These are phyloP conservation scores for Sordaria brevicollis DNA, from an alignment of 495 filamentous ascomycete species.

Conservation along the genomic window DNA sequence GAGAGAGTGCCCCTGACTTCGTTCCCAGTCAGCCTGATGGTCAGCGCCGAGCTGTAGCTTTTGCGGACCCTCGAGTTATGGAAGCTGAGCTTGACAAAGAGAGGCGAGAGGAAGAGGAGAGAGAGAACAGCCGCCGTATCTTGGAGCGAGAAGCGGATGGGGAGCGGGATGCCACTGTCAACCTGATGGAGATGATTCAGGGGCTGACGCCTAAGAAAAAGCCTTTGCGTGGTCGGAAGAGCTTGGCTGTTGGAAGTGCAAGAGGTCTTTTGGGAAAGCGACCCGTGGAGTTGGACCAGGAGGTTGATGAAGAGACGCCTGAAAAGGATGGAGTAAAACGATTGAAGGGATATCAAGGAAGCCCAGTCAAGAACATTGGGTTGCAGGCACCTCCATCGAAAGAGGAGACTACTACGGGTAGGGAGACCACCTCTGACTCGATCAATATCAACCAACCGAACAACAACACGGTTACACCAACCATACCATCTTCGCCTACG, in stretches of 20 bases:
- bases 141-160: slow-evolving; percentile 39
- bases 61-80: slow-evolving; percentile 56
- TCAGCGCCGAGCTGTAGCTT: slow-evolving; percentile 41
- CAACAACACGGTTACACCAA: slow-evolving; percentile 26
- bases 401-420: slow-evolving; percentile 48
- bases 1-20: slow-evolving; percentile 54
- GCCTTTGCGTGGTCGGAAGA: slow-evolving; percentile 58
- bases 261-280: slow-evolving; percentile 66
- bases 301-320: slow-evolving; percentile 54
- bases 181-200: slow-evolving; percentile 65
- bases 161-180: slow-evolving; percentile 51
- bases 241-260: slow-evolving; percentile 64
- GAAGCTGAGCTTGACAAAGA: slow-evolving; percentile 62
- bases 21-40: slow-evolving; percentile 29
- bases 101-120: slow-evolving; percentile 50
- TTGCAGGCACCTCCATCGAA: slow-evolving; percentile 57
- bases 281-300: slow-evolving; percentile 53
- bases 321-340: slow-evolving; percentile 54
- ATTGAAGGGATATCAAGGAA: slow-evolving; percentile 58
- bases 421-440: slow-evolving; percentile 42
- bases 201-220: slow-evolving; percentile 69
- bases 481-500: slow-evolving; percentile 32
- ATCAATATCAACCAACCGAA: slow-evolving; percentile 19
- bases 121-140: slow-evolving; percentile 48
- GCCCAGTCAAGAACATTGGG: slow-evolving; percentile 66